Percentiles rank a stretch among this genome's conserved stretches.
These are phyloP conservation scores for Mikania micrantha DNA, from an alignment of 129 eudicot species.

Conservation along the genomic window DNA sequence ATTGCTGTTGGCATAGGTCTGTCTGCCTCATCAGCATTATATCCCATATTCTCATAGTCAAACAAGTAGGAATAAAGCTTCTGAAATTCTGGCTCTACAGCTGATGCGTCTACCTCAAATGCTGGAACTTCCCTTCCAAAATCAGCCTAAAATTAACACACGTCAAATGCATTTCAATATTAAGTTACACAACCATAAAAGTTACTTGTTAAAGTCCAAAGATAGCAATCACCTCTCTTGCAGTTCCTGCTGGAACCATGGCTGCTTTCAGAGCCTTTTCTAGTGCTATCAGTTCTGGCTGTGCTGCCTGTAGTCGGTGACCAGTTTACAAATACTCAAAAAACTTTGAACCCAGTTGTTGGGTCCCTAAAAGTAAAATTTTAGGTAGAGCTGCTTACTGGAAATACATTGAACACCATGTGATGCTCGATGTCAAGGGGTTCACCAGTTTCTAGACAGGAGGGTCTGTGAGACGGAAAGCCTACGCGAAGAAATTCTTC, in stretches of 20 bases:
- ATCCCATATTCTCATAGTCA: slow-evolving; percentile 56
- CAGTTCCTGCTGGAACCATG: slow-evolving; percentile 74
- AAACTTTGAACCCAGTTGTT: no score
- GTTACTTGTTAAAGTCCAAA: not conserved
- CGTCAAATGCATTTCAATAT: slow-evolving; percentile 8
- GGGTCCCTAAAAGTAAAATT: not conserved
- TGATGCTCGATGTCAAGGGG: slow-evolving; percentile 98
- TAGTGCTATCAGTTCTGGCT: slow-evolving; percentile 80
- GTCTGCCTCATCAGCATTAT: slow-evolving; percentile 56
- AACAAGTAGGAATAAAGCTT: slow-evolving; percentile 80
- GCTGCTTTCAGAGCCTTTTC: slow-evolving; percentile 71
- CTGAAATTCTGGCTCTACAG: slow-evolving; percentile 80
- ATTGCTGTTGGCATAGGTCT: slow-evolving; percentile 84
- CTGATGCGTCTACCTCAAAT: slow-evolving; percentile 88
- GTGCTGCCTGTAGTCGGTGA: slow-evolving; percentile 55
- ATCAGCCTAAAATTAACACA: slow-evolving; percentile 48
- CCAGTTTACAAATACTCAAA: slow-evolving; percentile 5
- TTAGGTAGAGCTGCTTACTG: slow-evolving; percentile 53
- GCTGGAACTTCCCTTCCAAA: slow-evolving; percentile 95
- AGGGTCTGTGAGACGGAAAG: slow-evolving; percentile 87
- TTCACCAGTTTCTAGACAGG: slow-evolving; percentile 92
- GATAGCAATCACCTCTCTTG: slow-evolving; percentile 69
- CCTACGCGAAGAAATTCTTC: slow-evolving; percentile 81
- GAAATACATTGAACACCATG: slow-evolving; percentile 79
- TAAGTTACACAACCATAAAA: not conserved